Percentiles rank a stretch among this genome's conserved stretches.
Evolutionary conservation across 768 basidiomycete species (phyloP).

Genomic region (Terana coerulea): DNA sequence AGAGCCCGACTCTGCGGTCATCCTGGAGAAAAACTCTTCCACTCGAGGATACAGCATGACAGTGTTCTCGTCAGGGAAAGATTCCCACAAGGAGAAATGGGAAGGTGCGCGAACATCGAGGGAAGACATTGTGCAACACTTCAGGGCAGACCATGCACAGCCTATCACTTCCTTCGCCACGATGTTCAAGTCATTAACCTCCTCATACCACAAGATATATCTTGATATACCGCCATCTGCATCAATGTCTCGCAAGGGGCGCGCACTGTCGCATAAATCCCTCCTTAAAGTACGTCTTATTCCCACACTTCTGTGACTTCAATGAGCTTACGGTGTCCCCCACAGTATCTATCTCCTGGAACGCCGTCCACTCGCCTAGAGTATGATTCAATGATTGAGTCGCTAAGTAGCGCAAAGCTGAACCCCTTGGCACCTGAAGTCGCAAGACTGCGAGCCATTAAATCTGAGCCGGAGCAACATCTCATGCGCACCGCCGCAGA

Average conservation of each 20-base stretch:
- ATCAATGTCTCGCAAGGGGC: slow-evolving; percentile 17
- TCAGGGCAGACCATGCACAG: slow-evolving; percentile 74
- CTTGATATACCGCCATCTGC: slow-evolving; percentile 31
- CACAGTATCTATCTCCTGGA: slow-evolving; percentile 22
- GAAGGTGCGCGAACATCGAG: slow-evolving; percentile 82
- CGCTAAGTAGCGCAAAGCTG: slow-evolving; percentile 42
- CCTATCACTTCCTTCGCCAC: slow-evolving; percentile 52
- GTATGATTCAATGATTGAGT: slow-evolving; percentile 53
- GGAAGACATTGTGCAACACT: slow-evolving; percentile 58
- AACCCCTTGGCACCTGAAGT: slow-evolving; percentile 63
- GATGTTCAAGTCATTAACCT: slow-evolving; percentile 53
- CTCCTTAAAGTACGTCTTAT: slow-evolving; percentile 42
- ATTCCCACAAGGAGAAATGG: slow-evolving; percentile 82
- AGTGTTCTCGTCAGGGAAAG: slow-evolving; percentile 74
- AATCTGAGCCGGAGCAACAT: slow-evolving; percentile 71
- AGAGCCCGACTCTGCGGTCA: slow-evolving; percentile 86
- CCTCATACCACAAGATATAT: slow-evolving; percentile 42
- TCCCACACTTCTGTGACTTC: background rate
- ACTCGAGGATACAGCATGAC: slow-evolving; percentile 82
- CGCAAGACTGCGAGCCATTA: slow-evolving; percentile 68
- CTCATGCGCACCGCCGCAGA: slow-evolving; percentile 85
- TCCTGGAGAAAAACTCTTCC: slow-evolving; percentile 72
- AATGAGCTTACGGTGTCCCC: background rate
- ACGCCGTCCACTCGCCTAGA: slow-evolving; percentile 34
- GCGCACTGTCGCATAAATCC: slow-evolving; percentile 45